phyloP scores from a whole-genome alignment of 768 basidiomycete species.

The Hygrocybe punicea region DNA sequence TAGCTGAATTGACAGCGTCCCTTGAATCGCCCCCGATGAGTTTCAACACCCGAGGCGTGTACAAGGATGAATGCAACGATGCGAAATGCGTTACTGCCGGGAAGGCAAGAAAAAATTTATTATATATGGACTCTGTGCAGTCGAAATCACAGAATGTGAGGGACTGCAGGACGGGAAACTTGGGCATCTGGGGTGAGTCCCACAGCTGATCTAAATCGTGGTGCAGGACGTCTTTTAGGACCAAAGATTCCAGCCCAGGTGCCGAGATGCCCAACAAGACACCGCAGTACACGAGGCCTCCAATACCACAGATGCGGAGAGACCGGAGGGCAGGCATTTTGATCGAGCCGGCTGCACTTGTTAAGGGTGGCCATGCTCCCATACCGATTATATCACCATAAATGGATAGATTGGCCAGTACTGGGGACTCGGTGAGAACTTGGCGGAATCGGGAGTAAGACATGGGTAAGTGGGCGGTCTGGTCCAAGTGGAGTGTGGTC shows the following conservation, averaged over 20 bases:
- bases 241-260: slow-evolving; percentile 39
- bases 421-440: slow-evolving; percentile 34
- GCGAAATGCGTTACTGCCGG: slow-evolving; percentile 35
- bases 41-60: slow-evolving; percentile 26
- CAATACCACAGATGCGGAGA: slow-evolving; percentile 41
- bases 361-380: slow-evolving; percentile 24
- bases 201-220: slow-evolving; percentile 42
- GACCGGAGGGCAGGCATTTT: slow-evolving; percentile 37
- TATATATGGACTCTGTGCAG: slow-evolving; percentile 32
- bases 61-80: slow-evolving; percentile 19
- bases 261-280: slow-evolving; percentile 40
- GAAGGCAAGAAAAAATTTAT: slow-evolving; percentile 31
- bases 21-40: slow-evolving; percentile 19
- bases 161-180: slow-evolving; percentile 35
- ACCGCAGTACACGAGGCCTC: slow-evolving; percentile 37
- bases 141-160: slow-evolving; percentile 44
- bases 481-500: slow-evolving; percentile 45
- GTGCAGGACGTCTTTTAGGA: slow-evolving; percentile 42
- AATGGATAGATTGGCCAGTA: slow-evolving; percentile 42
- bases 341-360: slow-evolving; percentile 20
- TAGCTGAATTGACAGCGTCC: neutral
- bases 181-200: slow-evolving; percentile 16
- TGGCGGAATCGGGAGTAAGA: slow-evolving; percentile 33
- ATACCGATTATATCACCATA: slow-evolving; percentile 40
- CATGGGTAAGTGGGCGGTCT: slow-evolving; percentile 37